phyloP scores from a whole-genome alignment of 306 rosid species.

The Lotus japonicus region DNA sequence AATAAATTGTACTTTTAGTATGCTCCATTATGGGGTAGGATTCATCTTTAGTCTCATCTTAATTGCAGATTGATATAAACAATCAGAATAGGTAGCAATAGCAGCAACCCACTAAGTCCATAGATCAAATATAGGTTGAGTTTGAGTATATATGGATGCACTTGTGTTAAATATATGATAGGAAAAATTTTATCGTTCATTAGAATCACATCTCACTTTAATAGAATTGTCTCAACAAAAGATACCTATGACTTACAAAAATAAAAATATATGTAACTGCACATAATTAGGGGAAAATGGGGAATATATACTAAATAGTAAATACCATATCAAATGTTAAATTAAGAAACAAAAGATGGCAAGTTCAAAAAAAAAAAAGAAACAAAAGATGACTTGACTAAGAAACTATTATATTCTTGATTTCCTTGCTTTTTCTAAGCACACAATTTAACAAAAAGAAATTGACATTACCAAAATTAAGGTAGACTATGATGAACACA shows the following conservation, averaged over 20 bases:
- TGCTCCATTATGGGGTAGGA: slow-evolving; percentile 9
- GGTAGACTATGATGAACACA: slow-evolving; percentile 32
- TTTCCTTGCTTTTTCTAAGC: not conserved
- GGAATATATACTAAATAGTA: not conserved
- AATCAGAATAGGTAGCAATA: not conserved
- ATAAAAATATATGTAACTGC: not conserved
- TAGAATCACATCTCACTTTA: no score
- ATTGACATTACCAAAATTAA: not conserved
- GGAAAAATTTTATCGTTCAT: no score
- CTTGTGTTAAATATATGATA: no score
- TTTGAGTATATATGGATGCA: no score
- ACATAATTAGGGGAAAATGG: not conserved
- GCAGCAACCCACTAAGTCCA: no score
- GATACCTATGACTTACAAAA: no score
- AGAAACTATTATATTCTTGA: not conserved
- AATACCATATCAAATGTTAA: not conserved
- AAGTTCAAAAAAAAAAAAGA: no score
- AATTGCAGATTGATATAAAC: slow-evolving; percentile 5
- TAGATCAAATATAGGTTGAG: no score
- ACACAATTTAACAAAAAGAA: not conserved
- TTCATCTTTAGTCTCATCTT: slow-evolving; percentile 14
- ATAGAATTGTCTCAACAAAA: no score
- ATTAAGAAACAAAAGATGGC: slow-evolving; percentile 9
- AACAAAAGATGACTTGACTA: slow-evolving; percentile 1
- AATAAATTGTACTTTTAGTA: not conserved